A percentile compares a stretch with the other conserved stretches of the same genome.
These are phyloP conservation scores for Pholiota adiposa DNA, from an alignment of 1,284 basidiomycete genomes.

Conservation along the genomic window DNA sequence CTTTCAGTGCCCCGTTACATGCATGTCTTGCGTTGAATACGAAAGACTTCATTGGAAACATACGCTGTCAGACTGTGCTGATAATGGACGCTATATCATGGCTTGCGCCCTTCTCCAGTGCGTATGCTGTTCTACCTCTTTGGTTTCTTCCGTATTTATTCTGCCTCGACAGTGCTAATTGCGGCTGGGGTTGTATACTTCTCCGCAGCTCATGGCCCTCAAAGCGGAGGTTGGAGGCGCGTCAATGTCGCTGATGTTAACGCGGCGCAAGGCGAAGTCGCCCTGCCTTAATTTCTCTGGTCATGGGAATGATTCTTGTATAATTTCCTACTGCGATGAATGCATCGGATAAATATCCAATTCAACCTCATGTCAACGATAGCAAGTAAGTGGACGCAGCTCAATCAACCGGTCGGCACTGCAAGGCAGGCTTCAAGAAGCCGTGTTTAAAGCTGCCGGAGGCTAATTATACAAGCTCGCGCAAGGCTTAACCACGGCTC, in stretches of 20 bases:
- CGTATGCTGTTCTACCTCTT: background rate
- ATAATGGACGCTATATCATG: slow-evolving; percentile 6
- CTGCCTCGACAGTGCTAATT: slow-evolving; percentile 7
- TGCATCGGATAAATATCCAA: background rate
- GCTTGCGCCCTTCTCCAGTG: slow-evolving; percentile 11
- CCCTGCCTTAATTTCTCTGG: background rate
- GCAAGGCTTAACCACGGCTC: background rate
- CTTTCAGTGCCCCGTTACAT: background rate
- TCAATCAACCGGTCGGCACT: background rate
- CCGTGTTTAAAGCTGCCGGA: background rate
- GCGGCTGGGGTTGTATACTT: slow-evolving; percentile 13
- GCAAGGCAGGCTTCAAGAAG: background rate
- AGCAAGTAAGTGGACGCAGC: background rate
- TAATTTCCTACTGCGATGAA: background rate
- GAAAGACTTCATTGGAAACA: slow-evolving; percentile 6
- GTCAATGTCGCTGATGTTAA: slow-evolving; percentile 12
- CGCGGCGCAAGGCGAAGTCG: slow-evolving; percentile 6
- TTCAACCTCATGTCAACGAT: background rate
- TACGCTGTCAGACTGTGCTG: slow-evolving; percentile 5
- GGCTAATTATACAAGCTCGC: background rate
- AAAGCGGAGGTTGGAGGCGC: slow-evolving; percentile 7
- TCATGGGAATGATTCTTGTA: background rate
- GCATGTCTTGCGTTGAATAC: slow-evolving; percentile 1
- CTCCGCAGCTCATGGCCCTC: background rate
- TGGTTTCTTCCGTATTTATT: background rate